Evolutionary conservation across 306 rosid species (phyloP).

Genomic region (Astragalus membranaceus): DNA sequence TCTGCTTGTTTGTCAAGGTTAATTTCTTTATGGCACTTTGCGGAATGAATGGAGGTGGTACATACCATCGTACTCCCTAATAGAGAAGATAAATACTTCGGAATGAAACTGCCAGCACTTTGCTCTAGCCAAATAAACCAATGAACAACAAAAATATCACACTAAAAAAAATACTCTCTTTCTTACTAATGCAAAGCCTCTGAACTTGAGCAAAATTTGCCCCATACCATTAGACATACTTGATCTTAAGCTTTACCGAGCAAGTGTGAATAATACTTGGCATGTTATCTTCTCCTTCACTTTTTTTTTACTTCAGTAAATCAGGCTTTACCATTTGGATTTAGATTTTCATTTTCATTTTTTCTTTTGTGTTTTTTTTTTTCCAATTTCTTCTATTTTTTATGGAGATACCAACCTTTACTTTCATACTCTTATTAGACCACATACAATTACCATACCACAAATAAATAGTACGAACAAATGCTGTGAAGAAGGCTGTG

Average conservation of each 20-base stretch:
- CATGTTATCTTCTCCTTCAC: background rate
- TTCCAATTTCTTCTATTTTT: background rate
- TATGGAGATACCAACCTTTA: background rate
- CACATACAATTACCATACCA: background rate
- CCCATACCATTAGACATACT: background rate
- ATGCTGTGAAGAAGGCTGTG: slow-evolving; percentile 14
- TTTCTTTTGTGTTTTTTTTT: background rate
- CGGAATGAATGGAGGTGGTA: background rate
- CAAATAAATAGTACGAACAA: background rate
- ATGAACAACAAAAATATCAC: background rate
- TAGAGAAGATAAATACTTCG: background rate
- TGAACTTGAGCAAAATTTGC: slow-evolving; percentile 1
- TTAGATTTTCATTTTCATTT: background rate
- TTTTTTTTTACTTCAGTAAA: background rate
- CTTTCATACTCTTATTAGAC: slow-evolving; percentile 1
- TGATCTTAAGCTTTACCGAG: background rate
- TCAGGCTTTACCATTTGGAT: background rate
- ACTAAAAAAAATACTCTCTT: background rate
- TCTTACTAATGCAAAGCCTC: background rate
- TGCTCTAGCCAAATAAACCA: background rate
- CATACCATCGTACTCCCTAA: background rate
- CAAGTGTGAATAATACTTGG: background rate
- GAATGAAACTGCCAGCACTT: background rate
- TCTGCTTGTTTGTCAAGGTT: background rate
- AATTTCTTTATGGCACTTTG: background rate